These are phyloP conservation scores for Leishmania turanica DNA, from an alignment of 208 protist genomes.

Conservation along the genomic window DNA sequence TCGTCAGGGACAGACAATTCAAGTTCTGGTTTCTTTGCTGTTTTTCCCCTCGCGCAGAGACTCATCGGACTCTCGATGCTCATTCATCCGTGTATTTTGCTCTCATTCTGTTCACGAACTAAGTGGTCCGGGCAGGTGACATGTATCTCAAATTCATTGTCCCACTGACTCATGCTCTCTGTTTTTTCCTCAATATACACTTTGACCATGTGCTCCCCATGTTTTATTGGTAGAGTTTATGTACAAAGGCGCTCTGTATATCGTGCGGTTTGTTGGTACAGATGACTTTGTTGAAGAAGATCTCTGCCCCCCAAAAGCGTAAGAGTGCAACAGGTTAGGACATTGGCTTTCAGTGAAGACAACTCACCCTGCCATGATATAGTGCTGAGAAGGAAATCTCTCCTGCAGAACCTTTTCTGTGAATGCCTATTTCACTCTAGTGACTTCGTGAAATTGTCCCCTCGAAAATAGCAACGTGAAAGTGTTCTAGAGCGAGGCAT, in stretches of 20 bases:
- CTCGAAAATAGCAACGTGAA: background rate
- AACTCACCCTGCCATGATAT: background rate
- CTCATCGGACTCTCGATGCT: background rate
- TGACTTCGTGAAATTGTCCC: no score
- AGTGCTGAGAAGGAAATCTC: background rate
- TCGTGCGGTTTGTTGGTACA: background rate
- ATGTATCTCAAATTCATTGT: constrained; percentile 6
- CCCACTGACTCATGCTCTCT: background rate
- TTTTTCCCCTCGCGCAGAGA: background rate
- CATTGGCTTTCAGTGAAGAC: background rate
- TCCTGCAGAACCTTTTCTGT: background rate
- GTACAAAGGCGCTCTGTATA: background rate
- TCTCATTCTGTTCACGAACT: background rate
- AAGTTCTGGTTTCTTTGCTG: background rate
- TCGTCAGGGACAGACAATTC: background rate
- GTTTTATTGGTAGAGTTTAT: constrained; percentile 11
- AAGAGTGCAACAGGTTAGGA: background rate
- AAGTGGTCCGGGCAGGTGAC: background rate
- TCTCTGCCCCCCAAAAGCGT: background rate
- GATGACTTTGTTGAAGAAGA: background rate
- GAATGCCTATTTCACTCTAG: background rate
- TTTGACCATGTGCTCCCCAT: background rate
- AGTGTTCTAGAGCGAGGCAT: background rate
- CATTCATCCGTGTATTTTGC: background rate
- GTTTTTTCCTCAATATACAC: background rate